phyloP scores from a whole-genome alignment of 2,329 filamentous ascomycete species.

The Cercospora brassicicola region DNA sequence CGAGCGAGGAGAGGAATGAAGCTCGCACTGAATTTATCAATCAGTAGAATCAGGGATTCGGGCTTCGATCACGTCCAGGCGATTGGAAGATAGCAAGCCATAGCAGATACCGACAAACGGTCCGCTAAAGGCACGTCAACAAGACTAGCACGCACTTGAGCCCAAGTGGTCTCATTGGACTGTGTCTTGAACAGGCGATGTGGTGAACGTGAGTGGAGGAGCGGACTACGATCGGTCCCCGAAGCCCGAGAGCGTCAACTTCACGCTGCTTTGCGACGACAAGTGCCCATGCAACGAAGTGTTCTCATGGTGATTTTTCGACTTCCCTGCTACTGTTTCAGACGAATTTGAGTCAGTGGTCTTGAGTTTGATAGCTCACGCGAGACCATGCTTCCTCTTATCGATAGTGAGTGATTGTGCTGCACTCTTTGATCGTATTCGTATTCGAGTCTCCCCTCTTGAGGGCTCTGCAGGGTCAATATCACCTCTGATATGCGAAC shows the following conservation, averaged over 20 bases:
- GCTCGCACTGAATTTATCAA: not conserved
- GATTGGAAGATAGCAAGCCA: not conserved
- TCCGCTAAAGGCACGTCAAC: not conserved
- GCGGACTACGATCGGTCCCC: not conserved
- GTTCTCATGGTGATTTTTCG: no score
- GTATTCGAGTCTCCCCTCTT: not conserved
- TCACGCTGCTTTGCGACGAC: not conserved
- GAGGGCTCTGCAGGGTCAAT: not conserved
- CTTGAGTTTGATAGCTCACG: not conserved
- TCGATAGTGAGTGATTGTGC: not conserved
- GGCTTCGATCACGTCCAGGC: not conserved
- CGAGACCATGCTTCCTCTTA: not conserved
- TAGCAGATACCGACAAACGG: not conserved
- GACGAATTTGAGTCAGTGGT: not conserved
- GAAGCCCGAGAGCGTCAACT: not conserved
- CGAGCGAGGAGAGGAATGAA: not conserved
- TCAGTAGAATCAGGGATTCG: not conserved
- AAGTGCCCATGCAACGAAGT: no score
- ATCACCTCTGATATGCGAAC: not conserved
- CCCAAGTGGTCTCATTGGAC: not conserved
- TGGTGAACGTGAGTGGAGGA: not conserved
- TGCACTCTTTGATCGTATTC: not conserved
- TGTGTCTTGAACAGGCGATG: not conserved
- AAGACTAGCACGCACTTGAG: not conserved
- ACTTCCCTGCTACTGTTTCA: not conserved